phyloP scores from a whole-genome alignment of 1,284 basidiomycete species.

The Ustilago vetiveriae region DNA sequence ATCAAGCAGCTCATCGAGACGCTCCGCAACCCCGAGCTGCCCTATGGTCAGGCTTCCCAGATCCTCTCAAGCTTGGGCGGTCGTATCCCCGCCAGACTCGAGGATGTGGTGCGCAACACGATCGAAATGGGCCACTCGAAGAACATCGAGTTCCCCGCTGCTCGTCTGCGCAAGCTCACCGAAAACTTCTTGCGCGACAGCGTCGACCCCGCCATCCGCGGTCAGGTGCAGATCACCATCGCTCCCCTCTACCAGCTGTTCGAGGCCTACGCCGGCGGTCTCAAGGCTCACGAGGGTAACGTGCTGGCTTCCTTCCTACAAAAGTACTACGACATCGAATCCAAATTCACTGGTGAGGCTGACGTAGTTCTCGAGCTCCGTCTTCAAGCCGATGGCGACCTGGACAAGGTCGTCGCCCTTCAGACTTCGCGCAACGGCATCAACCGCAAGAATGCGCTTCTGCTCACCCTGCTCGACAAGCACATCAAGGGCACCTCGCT shows the following conservation, averaged over 20 bases:
- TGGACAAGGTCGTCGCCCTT: slow-evolving; percentile 86
- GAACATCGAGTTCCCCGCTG: slow-evolving; percentile 82
- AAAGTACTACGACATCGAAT: slow-evolving; percentile 85
- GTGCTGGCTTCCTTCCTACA: slow-evolving; percentile 78
- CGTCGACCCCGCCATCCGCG: slow-evolving; percentile 69
- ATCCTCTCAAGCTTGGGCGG: slow-evolving; percentile 90
- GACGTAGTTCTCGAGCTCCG: slow-evolving; percentile 88
- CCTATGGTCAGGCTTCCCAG: slow-evolving; percentile 84
- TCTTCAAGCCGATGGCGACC: slow-evolving; percentile 88
- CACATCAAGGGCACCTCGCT: slow-evolving; percentile 59
- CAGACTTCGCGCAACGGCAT: slow-evolving; percentile 96
- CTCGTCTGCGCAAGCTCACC: slow-evolving; percentile 81
- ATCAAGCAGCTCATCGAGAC: slow-evolving; percentile 83
- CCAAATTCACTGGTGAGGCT: slow-evolving; percentile 89
- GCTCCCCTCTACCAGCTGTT: slow-evolving; percentile 79
- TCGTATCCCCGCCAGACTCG: slow-evolving; percentile 80
- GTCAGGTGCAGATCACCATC: slow-evolving; percentile 72
- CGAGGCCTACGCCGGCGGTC: slow-evolving; percentile 81
- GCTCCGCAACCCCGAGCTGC: slow-evolving; percentile 84
- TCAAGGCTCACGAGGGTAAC: slow-evolving; percentile 86
- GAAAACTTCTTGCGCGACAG: slow-evolving; percentile 86
- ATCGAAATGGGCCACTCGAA: slow-evolving; percentile 81
- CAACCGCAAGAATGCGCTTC: slow-evolving; percentile 87
- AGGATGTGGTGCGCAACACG: slow-evolving; percentile 82
- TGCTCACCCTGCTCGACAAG: slow-evolving; percentile 84